Percentiles rank a stretch among this genome's conserved stretches.
phyloP scores from a whole-genome alignment of 2,329 filamentous ascomycete genomes.

The Penicillium olsonii region DNA sequence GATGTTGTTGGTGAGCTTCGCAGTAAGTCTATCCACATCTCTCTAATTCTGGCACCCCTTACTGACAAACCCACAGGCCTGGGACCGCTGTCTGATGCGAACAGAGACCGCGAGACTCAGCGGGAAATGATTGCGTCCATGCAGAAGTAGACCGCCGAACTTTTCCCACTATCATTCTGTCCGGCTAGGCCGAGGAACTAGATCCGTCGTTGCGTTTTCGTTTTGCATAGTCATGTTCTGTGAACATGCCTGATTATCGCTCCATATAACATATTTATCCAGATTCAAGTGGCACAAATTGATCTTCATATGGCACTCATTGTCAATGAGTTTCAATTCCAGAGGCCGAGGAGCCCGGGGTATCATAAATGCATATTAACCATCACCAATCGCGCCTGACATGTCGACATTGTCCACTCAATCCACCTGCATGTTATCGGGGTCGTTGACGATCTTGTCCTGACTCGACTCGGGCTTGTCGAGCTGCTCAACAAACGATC shows the following conservation, averaged over 20 bases:
- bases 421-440: slow-evolving; percentile 44
- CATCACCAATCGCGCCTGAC: slow-evolving; percentile 42
- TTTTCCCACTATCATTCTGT: slow-evolving; percentile 4
- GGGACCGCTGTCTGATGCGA: slow-evolving; percentile 78
- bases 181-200: slow-evolving; percentile 12
- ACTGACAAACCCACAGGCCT: slow-evolving; percentile 51
- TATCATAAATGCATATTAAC: slow-evolving; percentile 11
- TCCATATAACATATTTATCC: slow-evolving; percentile 1
- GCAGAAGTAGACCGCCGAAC: slow-evolving; percentile 35
- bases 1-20: slow-evolving; percentile 95
- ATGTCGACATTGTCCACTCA: slow-evolving; percentile 35
- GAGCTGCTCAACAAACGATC: slow-evolving; percentile 54
- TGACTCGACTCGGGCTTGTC: slow-evolving; percentile 15
- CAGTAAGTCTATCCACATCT: slow-evolving; percentile 54
- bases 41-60: slow-evolving; percentile 1
- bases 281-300: background rate
- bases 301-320: slow-evolving; percentile 11
- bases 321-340: slow-evolving; percentile 1
- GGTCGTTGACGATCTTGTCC: slow-evolving; percentile 18
- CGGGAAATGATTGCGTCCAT: slow-evolving; percentile 77
- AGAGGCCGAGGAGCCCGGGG: slow-evolving; percentile 4
- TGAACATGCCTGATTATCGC: slow-evolving; percentile 13
- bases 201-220: slow-evolving; percentile 11
- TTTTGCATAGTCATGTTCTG: slow-evolving; percentile 21
- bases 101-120: slow-evolving; percentile 80